Base-by-base conservation (phyloP, 306 rosid species). In the Quercus aquifolioides region DNA sequence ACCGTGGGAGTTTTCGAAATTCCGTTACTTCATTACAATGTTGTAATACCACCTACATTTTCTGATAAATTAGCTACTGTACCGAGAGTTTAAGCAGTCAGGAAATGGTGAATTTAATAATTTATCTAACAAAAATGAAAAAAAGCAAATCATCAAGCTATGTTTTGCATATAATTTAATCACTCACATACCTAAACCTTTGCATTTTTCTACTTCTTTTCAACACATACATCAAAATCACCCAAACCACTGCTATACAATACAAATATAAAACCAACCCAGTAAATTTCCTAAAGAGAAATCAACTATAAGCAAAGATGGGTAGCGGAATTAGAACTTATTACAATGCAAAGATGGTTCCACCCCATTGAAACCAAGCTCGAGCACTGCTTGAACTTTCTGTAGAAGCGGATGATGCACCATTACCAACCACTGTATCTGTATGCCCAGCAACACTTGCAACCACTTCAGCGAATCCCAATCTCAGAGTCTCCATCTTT, bases 351-450 rank as follows among this genome's bases (percentile, higher is more conserved):
- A 72, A 84, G 75, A 86, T 14, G 76, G 82, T 83, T 78, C 87
- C 90, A 57, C 87, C 90, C 90, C 87, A 86, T 67, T 81, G 90
- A 84, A 84, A 86, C 71, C 65, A 46, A 31, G 58, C 65, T 28
- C 28, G 68, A 73, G 81, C 84, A 14, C 35, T 5, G 71, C 62
- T 73, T 38, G 84, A 84, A 55, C 57, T 71, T 20, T 56, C 56
- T 6, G 38, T 21, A 35, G 57, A 78, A 38, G 71, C 0, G 54
- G 71, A 59, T 26, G 71, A 13, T 21, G 55, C 21, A 28, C 63
- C 73, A 7, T 8, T 41, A 41, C 46, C 46, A 41, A 8, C 3
- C 46, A 15, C 74, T 20, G n/a, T 41, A 8, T 41, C 63, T 64
- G 57, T 69, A 80, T 15, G 57, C 20, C 75, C 81, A 77, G 15